These are phyloP conservation scores for Hymenoscyphus scutula DNA, from an alignment of 2,329 filamentous ascomycete genomes.

Conservation along the genomic window DNA sequence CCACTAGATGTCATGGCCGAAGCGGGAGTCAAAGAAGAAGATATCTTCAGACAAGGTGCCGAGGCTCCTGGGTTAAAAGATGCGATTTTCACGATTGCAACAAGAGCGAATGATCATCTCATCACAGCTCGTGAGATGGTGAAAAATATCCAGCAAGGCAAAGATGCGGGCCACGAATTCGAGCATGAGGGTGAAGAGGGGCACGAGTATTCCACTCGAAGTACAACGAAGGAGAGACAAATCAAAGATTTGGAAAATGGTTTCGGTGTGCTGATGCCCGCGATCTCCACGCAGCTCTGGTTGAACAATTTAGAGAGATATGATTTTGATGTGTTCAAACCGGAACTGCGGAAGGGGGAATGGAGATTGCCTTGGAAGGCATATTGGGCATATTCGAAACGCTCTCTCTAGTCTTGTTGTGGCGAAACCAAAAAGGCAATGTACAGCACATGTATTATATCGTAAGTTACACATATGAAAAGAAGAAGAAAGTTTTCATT, in stretches of 20 bases:
- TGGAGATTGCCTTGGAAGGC: constrained; percentile 86
- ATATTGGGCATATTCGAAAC: constrained; percentile 58
- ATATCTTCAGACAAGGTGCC: constrained; percentile 78
- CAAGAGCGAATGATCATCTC: constrained; percentile 89
- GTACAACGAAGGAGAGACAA: constrained; percentile 39
- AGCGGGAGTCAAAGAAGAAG: constrained; percentile 77
- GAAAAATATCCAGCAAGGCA: constrained; percentile 69
- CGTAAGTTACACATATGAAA: too few relatives aligned
- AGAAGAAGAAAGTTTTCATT: too few relatives aligned
- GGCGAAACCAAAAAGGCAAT: background rate
- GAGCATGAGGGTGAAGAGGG: constrained; percentile 81
- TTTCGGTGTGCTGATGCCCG: constrained; percentile 79
- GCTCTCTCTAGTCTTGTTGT: constrained; percentile 43
- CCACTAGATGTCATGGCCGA: constrained; percentile 90
- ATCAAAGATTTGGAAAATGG: constrained; percentile 58
- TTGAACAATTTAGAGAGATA: constrained; percentile 71
- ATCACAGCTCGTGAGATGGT: constrained; percentile 94
- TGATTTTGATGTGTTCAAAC: constrained; percentile 79
- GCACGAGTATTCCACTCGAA: constrained; percentile 47
- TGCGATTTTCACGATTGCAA: constrained; percentile 88
- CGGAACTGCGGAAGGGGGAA: constrained; percentile 59
- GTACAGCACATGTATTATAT: background rate
- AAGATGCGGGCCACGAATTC: constrained; percentile 79
- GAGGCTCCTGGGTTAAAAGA: constrained; percentile 80
- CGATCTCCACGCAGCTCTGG: constrained; percentile 75